A percentile compares a stretch with the other conserved stretches of the same genome.
These are phyloP conservation scores for Lyophyllum decastes DNA, from an alignment of 768 basidiomycete species.

Conservation along the genomic window DNA sequence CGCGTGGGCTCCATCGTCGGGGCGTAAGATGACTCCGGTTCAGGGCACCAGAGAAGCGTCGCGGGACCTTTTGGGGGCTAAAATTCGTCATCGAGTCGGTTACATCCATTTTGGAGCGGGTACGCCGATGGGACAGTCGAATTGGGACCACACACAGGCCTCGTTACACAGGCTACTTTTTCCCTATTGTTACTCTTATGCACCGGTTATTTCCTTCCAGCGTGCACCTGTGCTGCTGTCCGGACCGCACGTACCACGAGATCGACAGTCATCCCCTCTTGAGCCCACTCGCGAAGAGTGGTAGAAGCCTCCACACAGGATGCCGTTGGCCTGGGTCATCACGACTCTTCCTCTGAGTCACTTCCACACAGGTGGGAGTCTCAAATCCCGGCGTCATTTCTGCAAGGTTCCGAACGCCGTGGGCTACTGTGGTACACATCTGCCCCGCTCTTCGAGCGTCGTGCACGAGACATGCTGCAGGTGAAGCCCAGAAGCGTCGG, in stretches of 20 bases:
- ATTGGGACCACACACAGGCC: constrained; percentile 15
- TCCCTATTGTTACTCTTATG: constrained; percentile 32
- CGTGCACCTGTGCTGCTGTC: background rate
- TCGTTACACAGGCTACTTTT: background rate
- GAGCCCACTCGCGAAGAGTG: constrained; percentile 4
- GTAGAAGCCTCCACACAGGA: constrained; percentile 41
- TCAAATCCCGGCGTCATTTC: constrained; percentile 57
- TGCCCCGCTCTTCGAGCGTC: constrained; percentile 16
- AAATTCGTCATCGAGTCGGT: constrained; percentile 37
- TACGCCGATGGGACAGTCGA: constrained; percentile 11
- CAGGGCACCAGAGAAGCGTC: constrained; percentile 53
- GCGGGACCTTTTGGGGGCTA: constrained; percentile 32
- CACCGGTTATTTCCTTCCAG: constrained; percentile 16
- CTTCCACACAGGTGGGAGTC: constrained; percentile 18
- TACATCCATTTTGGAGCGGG: constrained; percentile 32
- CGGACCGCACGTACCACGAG: constrained; percentile 1
- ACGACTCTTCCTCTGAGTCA: constrained; percentile 40
- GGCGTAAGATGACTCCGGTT: constrained; percentile 15
- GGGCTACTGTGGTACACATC: constrained; percentile 36
- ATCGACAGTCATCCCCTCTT: constrained; percentile 1
- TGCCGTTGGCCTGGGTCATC: constrained; percentile 39
- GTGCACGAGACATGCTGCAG: constrained; percentile 21
- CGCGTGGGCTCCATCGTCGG: constrained; percentile 35
- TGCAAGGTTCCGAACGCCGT: constrained; percentile 52
- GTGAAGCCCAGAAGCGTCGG: constrained; percentile 51